Evolutionary conservation across 192 early-diverging fungal species (phyloP).

Genomic region (Coemansia sp.): DNA sequence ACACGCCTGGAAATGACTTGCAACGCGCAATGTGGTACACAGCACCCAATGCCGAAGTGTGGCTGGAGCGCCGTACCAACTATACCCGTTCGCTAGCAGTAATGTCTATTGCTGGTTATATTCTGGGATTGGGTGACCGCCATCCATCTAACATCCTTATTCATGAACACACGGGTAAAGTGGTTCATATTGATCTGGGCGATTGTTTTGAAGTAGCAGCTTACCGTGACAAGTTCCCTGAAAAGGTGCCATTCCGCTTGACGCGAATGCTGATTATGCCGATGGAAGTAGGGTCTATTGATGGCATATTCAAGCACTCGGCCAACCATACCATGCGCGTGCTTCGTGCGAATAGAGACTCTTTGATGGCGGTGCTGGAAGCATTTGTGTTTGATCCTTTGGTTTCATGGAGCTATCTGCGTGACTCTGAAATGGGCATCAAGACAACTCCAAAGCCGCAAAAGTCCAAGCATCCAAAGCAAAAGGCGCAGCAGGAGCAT

Average conservation of each 20-base stretch:
- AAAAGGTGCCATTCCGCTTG: constrained; percentile 97
- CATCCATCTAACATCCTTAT: constrained; percentile 98
- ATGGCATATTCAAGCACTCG: constrained; percentile 94
- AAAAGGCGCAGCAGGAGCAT: background rate
- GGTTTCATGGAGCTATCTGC: constrained; percentile 29
- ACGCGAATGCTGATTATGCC: constrained; percentile 97
- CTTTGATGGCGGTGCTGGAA: constrained; percentile 97
- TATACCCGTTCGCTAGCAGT: constrained; percentile 94
- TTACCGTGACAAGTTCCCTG: constrained; percentile 95
- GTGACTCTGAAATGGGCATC: constrained; percentile 1
- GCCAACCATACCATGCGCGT: constrained; percentile 97
- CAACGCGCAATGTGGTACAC: constrained; percentile 95
- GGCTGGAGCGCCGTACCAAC: constrained; percentile 96
- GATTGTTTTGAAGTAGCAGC: constrained; percentile 98
- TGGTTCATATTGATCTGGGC: constrained; percentile 98
- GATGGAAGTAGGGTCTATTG: constrained; percentile 96
- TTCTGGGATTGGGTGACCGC: constrained; percentile 93
- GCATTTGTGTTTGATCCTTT: constrained; percentile 96
- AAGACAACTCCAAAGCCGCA: background rate
- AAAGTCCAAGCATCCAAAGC: constrained; percentile 5
- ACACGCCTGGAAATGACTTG: constrained; percentile 95
- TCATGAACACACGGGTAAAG: constrained; percentile 88
- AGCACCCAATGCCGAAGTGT: constrained; percentile 91
- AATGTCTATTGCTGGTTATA: constrained; percentile 99
- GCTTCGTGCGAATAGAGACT: constrained; percentile 92